These are phyloP conservation scores for Termitomyces titanicus DNA, from an alignment of 768 basidiomycete genomes.

Conservation along the genomic window DNA sequence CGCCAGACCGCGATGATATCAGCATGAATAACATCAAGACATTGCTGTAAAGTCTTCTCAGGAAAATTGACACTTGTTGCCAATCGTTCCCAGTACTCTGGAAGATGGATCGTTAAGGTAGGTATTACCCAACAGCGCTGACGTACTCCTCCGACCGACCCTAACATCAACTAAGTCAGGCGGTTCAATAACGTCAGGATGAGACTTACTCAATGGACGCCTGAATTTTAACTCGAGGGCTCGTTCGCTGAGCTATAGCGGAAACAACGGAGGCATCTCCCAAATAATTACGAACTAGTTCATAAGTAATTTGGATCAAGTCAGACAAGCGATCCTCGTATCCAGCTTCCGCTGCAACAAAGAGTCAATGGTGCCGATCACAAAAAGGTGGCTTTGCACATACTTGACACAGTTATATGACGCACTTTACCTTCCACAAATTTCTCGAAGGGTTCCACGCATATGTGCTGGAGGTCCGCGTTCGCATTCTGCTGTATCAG, in stretches of 20 bases:
- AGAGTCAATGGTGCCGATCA: background rate
- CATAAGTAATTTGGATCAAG: constrained; percentile 11
- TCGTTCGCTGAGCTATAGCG: constrained; percentile 23
- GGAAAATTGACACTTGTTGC: constrained; percentile 18
- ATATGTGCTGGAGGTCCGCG: background rate
- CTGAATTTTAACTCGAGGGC: constrained; percentile 17
- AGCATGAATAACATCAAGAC: constrained; percentile 19
- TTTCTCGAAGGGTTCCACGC: constrained; percentile 5
- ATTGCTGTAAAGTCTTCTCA: constrained; percentile 15
- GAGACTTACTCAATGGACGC: constrained; percentile 21
- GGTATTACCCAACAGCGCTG: background rate
- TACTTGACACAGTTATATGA: constrained; percentile 11
- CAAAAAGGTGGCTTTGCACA: background rate
- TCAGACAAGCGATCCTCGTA: constrained; percentile 6
- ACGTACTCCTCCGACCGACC: constrained; percentile 16
- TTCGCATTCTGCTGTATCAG: constrained; percentile 1
- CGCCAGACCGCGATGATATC: constrained; percentile 23
- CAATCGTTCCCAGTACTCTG: constrained; percentile 25
- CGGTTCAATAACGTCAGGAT: background rate
- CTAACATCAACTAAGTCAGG: constrained; percentile 1
- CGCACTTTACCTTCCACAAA: constrained; percentile 6
- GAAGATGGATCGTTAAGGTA: background rate
- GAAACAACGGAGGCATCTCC: constrained; percentile 16
- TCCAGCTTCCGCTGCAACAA: constrained; percentile 2
- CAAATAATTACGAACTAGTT: constrained; percentile 11